Evolutionary conservation across 345 rosid genomes (phyloP), one percentile per base, ranked within the genome.

Genomic region (Schrenkiella parvula): DNA sequence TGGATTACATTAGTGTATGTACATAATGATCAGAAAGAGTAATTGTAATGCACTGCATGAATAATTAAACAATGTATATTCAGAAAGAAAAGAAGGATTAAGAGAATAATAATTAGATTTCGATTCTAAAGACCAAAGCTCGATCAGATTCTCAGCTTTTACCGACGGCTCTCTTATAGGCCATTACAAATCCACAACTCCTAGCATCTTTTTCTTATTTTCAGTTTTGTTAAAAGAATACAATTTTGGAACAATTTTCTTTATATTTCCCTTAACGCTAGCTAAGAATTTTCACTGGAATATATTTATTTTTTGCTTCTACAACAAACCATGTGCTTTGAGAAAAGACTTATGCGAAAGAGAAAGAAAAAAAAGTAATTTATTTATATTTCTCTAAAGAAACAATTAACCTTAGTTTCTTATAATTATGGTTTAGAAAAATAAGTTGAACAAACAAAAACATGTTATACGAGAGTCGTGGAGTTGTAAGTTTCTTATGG

Each of bases 81-180:
- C 44, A 52, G 22, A 59, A 68, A 75, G 63, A 52, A 74, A 74
- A 74, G 39, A 67, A 7, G 39, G 55, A 32, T 60, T 84, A 70
- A 77, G 74, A 64, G 75, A 75, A 79, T 84, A 89, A 85, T 89
- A 79, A 89, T 85, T 82, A 81, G 90, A 70, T 79, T 83, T 85
- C 63, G 89, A 89, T 87, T 83, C 88, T 79, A 76, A 65, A 66
- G 79, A 76, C 74, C 71, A 75, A 81, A 80, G 82, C 76, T 87
- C 75, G 79, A 87, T 80, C 82, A 67, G 80, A 79, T 84, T 83
- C 80, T 68, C 76, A 47, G 80, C 81, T 82, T 83, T 86, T 83
- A 54, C 61, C 64, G 84, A 79, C 81, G 80, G 81, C 44, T 82
- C 81, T 86, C 70, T n/a, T 26, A 25, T 62, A 82, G 82, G 83